Conservation (phyloP, 768 basidiomycete species). For the Mycena vulgaris region DNA sequence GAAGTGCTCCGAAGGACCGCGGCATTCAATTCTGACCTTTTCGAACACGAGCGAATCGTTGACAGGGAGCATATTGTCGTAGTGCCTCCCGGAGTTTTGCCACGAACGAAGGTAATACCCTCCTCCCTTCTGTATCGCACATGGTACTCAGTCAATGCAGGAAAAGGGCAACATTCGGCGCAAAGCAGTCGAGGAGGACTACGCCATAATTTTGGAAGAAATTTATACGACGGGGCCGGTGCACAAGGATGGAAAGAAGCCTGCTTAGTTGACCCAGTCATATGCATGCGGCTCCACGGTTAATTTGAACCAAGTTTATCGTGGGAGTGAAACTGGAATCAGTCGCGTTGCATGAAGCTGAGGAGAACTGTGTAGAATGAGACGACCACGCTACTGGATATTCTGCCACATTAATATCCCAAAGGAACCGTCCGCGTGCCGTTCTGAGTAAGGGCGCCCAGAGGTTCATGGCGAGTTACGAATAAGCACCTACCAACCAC, state of each 20-base stretch:
- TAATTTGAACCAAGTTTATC: no score
- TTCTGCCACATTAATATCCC: no score
- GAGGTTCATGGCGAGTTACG: no score
- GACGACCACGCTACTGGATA: no score
- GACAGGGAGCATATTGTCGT: constrained; percentile 39
- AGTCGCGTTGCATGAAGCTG: no score
- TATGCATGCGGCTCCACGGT: no score
- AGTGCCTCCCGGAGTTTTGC: neutral
- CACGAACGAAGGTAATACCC: neutral
- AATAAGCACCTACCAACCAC: no score
- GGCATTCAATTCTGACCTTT: constrained; percentile 44
- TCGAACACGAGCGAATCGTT: constrained; percentile 41
- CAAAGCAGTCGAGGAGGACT: constrained; percentile 6
- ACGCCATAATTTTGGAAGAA: neutral
- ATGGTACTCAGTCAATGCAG: neutral
- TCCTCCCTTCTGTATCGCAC: neutral
- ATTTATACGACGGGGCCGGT: neutral
- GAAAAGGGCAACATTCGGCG: constrained; percentile 10
- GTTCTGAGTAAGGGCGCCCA: no score
- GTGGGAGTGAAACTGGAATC: no score
- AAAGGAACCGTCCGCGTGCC: no score
- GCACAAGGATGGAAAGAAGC: neutral
- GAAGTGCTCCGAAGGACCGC: constrained; percentile 43
- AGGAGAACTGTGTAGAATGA: no score
- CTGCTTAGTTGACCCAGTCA: no score